Base-by-base conservation (phyloP, 257 asterid genomes). In the Leonotis leonurus region DNA sequence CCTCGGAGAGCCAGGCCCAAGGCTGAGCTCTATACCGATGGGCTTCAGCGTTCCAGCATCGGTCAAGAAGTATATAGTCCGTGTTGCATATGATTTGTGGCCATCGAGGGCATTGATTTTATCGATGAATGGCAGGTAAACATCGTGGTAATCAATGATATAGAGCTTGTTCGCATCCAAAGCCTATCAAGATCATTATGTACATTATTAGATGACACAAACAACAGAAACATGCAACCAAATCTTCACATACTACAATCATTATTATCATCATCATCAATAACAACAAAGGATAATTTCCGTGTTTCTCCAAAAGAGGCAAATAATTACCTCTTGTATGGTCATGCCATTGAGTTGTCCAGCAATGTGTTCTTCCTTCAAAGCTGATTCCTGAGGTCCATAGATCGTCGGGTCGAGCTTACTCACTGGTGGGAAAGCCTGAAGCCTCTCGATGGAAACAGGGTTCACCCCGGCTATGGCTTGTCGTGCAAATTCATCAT, bases 391-490 rank as follows among this genome's bases (percentile, higher is more conserved):
- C 30, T 72, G 73, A 9, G 95, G 82, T 10, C 97, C 97, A 33
- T 93, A 77, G 66, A 77, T 56, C 65, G 82, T 84, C 16, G 93
- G 89, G 68, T 89, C 93, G 16, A 93, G 97, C 70, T 87, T 89
- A 65, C 99, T 87, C 48, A 79, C 80, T 0, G 95, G 97, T 1
- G 99, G 97, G 27, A 80, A 93, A 16, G 30, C 73, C 37, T 65
- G 78, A 64, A 93, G 88, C 84, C 87, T 83, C 81, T 89, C 95
- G 0, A 93, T 85, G 70, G 56, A 72, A 53, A 85, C 94, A 0
- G 99, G 99, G 60, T 93, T 93, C 2, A 89, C 83, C 56, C 99
- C 99, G 0, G 97, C 99, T 36, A 93, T 56, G 55, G 88, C 86
- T 74, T 93, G 99, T 17, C 99, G 81, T 8, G 86, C 96, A 58